phyloP scores from a whole-genome alignment of 306 rosid genomes.

The Begonia fuchsioides region DNA sequence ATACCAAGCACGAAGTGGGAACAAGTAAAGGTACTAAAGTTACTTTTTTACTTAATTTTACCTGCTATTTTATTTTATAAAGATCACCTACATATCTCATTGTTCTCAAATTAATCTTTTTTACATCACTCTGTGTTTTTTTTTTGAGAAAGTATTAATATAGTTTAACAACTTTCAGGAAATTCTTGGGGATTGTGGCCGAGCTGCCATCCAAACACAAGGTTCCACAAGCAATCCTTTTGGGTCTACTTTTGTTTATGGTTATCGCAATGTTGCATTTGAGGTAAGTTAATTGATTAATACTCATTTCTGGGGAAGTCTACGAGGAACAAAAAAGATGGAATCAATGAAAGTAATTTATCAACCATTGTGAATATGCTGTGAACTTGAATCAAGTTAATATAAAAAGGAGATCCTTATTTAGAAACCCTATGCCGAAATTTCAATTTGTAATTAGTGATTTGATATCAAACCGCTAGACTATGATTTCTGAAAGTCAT shows the following conservation, averaged over 20 bases:
- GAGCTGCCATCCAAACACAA: conserved; percentile 97
- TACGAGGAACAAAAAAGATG: too few species aligned
- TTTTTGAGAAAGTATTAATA: background rate
- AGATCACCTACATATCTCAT: too few species aligned
- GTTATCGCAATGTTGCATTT: conserved; percentile 88
- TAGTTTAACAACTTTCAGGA: conserved; percentile 23
- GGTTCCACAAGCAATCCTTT: conserved; percentile 94
- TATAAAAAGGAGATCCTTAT: too few species aligned
- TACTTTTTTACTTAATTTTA: background rate
- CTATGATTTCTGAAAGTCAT: too few species aligned
- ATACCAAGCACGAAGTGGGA: conserved; percentile 92
- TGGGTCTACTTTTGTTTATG: conserved; percentile 89
- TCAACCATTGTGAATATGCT: too few species aligned
- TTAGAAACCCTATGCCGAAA: too few species aligned
- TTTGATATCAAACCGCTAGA: too few species aligned
- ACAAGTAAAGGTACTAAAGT: conserved; percentile 65
- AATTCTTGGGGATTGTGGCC: conserved; percentile 92
- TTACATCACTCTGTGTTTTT: too few species aligned
- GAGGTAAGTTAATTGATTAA: conserved; percentile 45
- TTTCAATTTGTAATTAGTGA: too few species aligned
- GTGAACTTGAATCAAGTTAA: too few species aligned
- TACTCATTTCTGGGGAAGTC: conserved; percentile 1
- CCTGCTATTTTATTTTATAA: background rate
- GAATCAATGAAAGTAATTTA: too few species aligned
- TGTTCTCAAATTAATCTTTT: too few species aligned